Percentiles rank a stretch among this genome's conserved stretches.
phyloP scores from a whole-genome alignment of 306 rosid species.

The Canavalia gladiata region DNA sequence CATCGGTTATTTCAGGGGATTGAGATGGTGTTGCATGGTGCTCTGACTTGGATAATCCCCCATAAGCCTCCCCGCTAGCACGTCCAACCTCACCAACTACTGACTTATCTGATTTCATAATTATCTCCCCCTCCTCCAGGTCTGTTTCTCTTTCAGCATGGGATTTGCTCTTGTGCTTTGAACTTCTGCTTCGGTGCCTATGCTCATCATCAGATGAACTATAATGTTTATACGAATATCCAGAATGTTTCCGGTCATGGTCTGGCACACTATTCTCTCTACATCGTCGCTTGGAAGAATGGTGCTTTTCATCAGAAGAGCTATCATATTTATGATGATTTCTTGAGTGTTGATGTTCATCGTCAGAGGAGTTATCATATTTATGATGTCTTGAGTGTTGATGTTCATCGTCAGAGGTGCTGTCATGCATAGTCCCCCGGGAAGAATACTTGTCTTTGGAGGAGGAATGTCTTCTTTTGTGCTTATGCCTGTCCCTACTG shows the following conservation, averaged over 20 bases:
- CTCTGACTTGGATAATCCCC: slow-evolving; percentile 50
- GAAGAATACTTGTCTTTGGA: slow-evolving; percentile 57
- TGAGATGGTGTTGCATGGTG: slow-evolving; percentile 58
- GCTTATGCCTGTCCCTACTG: slow-evolving; percentile 64
- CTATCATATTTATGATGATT: slow-evolving; percentile 45
- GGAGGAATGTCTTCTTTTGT: slow-evolving; percentile 66
- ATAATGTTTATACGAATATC: slow-evolving; percentile 36
- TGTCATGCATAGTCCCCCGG: slow-evolving; percentile 48
- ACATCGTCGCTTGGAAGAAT: slow-evolving; percentile 39
- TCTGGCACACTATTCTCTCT: slow-evolving; percentile 50
- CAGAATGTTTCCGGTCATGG: slow-evolving; percentile 52
- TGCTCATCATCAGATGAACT: slow-evolving; percentile 62
- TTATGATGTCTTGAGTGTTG: slow-evolving; percentile 48
- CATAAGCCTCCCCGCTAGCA: slow-evolving; percentile 70
- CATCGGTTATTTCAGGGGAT: slow-evolving; percentile 61
- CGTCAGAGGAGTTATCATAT: slow-evolving; percentile 33
- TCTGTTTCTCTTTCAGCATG: slow-evolving; percentile 54
- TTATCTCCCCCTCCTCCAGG: slow-evolving; percentile 78
- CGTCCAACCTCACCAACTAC: slow-evolving; percentile 51
- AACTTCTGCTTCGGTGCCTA: slow-evolving; percentile 46
- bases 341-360: slow-evolving; percentile 46
- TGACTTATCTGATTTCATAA: slow-evolving; percentile 59
- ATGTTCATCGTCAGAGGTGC: slow-evolving; percentile 56
- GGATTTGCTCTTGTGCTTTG: slow-evolving; percentile 52
- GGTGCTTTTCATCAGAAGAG: slow-evolving; percentile 54